These are phyloP conservation scores for Xerocomus potaroensis DNA, from an alignment of 768 basidiomycete genomes.

Conservation along the genomic window DNA sequence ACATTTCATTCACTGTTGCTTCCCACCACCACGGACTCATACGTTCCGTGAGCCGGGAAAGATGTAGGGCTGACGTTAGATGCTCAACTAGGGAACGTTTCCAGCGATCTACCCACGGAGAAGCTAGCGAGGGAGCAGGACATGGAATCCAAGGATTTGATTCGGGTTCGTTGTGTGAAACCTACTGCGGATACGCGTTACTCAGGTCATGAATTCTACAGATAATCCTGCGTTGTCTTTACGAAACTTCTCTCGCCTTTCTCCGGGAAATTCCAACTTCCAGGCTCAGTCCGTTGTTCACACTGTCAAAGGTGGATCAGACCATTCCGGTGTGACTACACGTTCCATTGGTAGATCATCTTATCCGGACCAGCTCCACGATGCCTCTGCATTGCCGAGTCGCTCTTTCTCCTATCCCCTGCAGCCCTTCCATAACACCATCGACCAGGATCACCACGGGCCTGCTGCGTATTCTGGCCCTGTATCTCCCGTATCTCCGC, in stretches of 20 bases:
- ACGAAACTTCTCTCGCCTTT: neutral
- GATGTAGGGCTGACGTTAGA: neutral
- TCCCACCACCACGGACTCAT: slow-evolving; percentile 5
- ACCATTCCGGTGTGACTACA: neutral
- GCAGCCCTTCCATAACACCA: neutral
- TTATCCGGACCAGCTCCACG: slow-evolving; percentile 1
- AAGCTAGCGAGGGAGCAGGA: neutral
- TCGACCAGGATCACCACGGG: neutral
- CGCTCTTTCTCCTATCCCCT: neutral
- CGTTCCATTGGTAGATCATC: neutral
- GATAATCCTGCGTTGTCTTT: slow-evolving; percentile 5
- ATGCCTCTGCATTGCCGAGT: neutral
- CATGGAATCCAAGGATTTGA: slow-evolving; percentile 13
- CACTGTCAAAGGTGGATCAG: neutral
- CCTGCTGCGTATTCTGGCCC: neutral
- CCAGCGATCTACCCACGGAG: slow-evolving; percentile 7
- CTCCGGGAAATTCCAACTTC: slow-evolving; percentile 2
- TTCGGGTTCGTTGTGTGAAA: slow-evolving; percentile 9
- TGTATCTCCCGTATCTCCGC: neutral
- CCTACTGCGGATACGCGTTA: slow-evolving; percentile 1
- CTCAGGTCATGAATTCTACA: neutral
- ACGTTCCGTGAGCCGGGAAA: slow-evolving; percentile 3
- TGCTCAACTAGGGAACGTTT: slow-evolving; percentile 3
- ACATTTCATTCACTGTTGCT: neutral
- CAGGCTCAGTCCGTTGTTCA: neutral